Conservation (phyloP, 1,284 basidiomycete genomes). For the Ceratobasidium sp. region DNA sequence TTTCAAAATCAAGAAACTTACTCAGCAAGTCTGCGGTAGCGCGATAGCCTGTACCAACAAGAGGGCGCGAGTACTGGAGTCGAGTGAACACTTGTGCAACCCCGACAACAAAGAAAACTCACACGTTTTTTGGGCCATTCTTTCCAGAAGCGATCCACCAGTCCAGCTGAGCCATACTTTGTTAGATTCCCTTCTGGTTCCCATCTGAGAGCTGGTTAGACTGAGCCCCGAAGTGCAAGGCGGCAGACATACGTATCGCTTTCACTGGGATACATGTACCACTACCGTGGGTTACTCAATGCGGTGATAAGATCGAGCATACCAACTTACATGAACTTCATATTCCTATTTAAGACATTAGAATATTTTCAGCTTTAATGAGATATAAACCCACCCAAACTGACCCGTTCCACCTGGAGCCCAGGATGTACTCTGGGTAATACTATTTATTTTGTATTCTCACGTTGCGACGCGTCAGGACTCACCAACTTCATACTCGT, state of each 20-base stretch:
- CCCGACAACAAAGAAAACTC: not conserved
- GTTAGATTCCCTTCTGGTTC: conserved; percentile 33
- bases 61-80: not conserved
- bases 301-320: no score
- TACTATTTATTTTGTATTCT: not conserved
- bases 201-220: conserved; percentile 21
- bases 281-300: not conserved
- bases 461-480: not conserved
- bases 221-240: not conserved
- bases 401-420: conserved; percentile 16
- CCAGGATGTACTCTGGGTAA: conserved; percentile 19
- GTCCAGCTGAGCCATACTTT: conserved; percentile 26
- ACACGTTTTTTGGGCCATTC: conserved; percentile 31
- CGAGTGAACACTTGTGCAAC: not conserved
- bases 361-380: not conserved
- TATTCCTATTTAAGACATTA: conserved; percentile 22
- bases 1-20: not conserved
- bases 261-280: conserved; percentile 24
- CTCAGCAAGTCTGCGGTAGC: conserved; percentile 3
- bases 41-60: conserved; percentile 9
- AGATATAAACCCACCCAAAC: conserved; percentile 20
- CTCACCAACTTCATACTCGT: conserved; percentile 43
- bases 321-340: conserved; percentile 31
- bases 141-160: conserved; percentile 37
- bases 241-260: conserved; percentile 24